A percentile compares a stretch with the other conserved stretches of the same genome.
Conservation (phyloP, 2,329 filamentous ascomycete genomes). For the Uncinocarpus reesii region DNA sequence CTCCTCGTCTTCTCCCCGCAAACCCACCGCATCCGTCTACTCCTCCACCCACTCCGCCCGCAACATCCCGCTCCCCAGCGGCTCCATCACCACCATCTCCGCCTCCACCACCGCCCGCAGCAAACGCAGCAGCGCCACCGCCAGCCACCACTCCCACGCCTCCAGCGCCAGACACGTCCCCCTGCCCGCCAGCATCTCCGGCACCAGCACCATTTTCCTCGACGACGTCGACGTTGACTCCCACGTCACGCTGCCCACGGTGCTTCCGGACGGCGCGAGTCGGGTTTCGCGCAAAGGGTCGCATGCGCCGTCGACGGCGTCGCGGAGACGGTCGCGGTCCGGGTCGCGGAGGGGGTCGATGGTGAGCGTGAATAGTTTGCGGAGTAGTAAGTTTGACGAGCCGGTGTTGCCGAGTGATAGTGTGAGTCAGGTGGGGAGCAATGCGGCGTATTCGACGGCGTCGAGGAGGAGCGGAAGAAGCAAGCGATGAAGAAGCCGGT, state of each 20-base stretch:
- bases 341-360: conserved; percentile 10
- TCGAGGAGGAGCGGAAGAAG: conserved; percentile 16
- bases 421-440: conserved; percentile 30
- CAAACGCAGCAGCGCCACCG: conserved; percentile 17
- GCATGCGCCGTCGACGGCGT: conserved; percentile 13
- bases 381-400: conserved; percentile 29
- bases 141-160: conserved; percentile 13
- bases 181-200: conserved; percentile 26
- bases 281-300: conserved; percentile 23
- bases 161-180: conserved; percentile 24
- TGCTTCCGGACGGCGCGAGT: conserved; percentile 20
- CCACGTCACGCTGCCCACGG: conserved; percentile 54
- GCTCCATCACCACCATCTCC: conserved; percentile 23
- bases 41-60: conserved; percentile 29
- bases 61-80: conserved; percentile 29
- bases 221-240: conserved; percentile 29
- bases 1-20: too few relatives aligned
- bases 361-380: conserved; percentile 5
- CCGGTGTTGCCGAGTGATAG: conserved; percentile 32
- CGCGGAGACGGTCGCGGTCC: conserved; percentile 9
- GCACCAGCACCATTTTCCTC: conserved; percentile 23
- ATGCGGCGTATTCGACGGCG: conserved; percentile 13
- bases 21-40: conserved; percentile 21
- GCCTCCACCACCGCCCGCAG: conserved; percentile 19
- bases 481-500: neutral